phyloP scores from a whole-genome alignment of 1,139 yeast genomes.

The Wickerhamomyces sp. region DNA sequence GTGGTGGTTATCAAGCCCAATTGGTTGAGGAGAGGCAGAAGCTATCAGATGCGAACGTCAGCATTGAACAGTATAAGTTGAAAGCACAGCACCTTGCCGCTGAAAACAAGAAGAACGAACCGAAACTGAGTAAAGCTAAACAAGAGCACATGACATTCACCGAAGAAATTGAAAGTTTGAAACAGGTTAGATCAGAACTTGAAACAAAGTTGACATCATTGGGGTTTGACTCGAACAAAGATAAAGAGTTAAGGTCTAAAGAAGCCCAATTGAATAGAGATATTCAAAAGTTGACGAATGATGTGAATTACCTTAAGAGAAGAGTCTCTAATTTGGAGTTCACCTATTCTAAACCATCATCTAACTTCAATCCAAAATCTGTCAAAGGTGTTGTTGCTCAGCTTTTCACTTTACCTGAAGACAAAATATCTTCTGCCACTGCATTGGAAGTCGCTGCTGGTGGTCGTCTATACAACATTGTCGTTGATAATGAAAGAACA shows the following conservation, averaged over 20 bases:
- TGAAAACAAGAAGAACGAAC: conserved; percentile 47
- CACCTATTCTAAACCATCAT: conserved; percentile 58
- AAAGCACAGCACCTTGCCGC: conserved; percentile 52
- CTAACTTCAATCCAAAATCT: conserved; percentile 52
- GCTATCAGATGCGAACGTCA: conserved; percentile 49
- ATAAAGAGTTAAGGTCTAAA: conserved; percentile 41
- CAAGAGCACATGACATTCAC: conserved; percentile 42
- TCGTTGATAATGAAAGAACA: conserved; percentile 81
- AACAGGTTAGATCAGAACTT: conserved; percentile 34
- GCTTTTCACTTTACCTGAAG: conserved; percentile 59
- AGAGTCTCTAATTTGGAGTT: conserved; percentile 74
- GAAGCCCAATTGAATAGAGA: conserved; percentile 35
- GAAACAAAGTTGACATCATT: conserved; percentile 42
- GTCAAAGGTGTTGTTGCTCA: conserved; percentile 92
- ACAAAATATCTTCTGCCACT: conserved; percentile 57
- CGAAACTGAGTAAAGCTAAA: conserved; percentile 51
- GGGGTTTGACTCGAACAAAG: conserved; percentile 56
- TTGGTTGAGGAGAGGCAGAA: conserved; percentile 59
- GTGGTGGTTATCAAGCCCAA: conserved; percentile 78
- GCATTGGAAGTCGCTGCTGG: conserved; percentile 97
- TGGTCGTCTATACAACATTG: conserved; percentile 80
- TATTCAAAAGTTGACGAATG: conserved; percentile 39
- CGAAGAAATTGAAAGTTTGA: conserved; percentile 39
- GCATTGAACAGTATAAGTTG: conserved; percentile 56
- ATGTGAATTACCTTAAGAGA: conserved; percentile 55